Evolutionary conservation across 352 stramenopile genomes (phyloP).

Genomic region (Elongisporangium senticosum): DNA sequence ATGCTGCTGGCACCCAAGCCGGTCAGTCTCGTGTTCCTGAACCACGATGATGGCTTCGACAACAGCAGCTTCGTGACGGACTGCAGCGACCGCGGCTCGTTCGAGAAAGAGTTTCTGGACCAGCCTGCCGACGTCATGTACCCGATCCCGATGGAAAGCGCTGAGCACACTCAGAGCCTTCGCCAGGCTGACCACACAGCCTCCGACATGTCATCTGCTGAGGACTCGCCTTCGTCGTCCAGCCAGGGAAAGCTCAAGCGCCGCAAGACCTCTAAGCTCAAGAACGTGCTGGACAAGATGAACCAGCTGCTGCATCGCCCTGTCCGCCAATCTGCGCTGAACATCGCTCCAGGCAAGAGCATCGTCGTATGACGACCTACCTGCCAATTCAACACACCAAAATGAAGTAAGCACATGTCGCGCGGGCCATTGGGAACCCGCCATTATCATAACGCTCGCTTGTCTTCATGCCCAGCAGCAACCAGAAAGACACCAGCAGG

Average conservation of each 20-base stretch:
- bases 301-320: constrained; percentile 71
- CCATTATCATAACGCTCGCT: background rate
- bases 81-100: constrained; percentile 10
- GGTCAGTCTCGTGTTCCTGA: constrained; percentile 78
- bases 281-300: constrained; percentile 56
- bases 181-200: constrained; percentile 20
- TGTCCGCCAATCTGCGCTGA: constrained; percentile 62
- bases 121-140: constrained; percentile 12
- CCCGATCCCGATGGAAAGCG: constrained; percentile 15
- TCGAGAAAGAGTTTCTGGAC: constrained; percentile 13
- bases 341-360: constrained; percentile 53
- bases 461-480: background rate
- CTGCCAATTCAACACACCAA: constrained; percentile 11
- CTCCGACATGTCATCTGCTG: constrained; percentile 21
- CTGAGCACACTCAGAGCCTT: constrained; percentile 17
- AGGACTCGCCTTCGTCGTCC: constrained; percentile 6
- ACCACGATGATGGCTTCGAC: constrained; percentile 28
- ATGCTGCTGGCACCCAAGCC: constrained; percentile 69
- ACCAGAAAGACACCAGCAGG: background rate
- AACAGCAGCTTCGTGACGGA: constrained; percentile 35
- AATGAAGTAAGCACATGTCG: constrained; percentile 13
- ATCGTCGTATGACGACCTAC: constrained; percentile 48
- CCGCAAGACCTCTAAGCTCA: constrained; percentile 64
- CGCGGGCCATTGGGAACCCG: background rate
- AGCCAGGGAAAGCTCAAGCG: constrained; percentile 28